Evolutionary conservation across 768 basidiomycete genomes (phyloP).

Genomic region (Termitomyces sp.): DNA sequence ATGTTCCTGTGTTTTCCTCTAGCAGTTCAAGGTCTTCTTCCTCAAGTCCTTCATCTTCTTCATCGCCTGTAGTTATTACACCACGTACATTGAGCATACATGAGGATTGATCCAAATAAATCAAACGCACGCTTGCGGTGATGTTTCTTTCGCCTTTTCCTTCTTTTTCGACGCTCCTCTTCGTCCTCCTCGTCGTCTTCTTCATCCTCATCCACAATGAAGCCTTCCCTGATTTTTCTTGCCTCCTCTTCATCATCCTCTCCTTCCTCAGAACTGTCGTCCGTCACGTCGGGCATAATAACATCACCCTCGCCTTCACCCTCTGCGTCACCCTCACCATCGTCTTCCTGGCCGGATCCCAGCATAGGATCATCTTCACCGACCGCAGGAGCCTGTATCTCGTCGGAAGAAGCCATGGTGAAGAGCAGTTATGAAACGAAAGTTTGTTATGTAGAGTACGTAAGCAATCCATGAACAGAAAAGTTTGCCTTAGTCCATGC

Average conservation of each 20-base stretch:
- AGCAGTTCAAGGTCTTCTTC: conserved; percentile 89
- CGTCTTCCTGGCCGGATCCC: conserved; percentile 46
- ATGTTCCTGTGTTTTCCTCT: conserved; percentile 86
- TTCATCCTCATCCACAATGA: conserved; percentile 89
- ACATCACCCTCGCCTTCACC: conserved; percentile 54
- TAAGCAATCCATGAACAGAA: conserved; percentile 8
- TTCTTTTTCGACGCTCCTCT: conserved; percentile 50
- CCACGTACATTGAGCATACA: conserved; percentile 4
- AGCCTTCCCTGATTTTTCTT: conserved; percentile 74
- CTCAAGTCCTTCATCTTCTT: conserved; percentile 69
- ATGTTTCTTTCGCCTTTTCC: conserved; percentile 63
- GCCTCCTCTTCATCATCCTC: conserved; percentile 91
- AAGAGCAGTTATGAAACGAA: conserved; percentile 15
- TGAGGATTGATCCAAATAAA: conserved; percentile 1
- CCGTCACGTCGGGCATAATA: conserved; percentile 47
- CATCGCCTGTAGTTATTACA: conserved; percentile 22
- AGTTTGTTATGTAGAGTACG: conserved; percentile 15
- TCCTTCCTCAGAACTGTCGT: conserved; percentile 85
- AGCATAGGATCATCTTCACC: conserved; percentile 53
- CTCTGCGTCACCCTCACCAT: conserved; percentile 30
- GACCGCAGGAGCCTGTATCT: conserved; percentile 21
- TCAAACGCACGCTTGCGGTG: conserved; percentile 45
- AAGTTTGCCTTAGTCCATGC: neutral
- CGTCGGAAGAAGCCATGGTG: conserved; percentile 52
- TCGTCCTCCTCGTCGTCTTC: conserved; percentile 77